Percentiles rank a stretch among this genome's conserved stretches.
These are phyloP conservation scores for Chrysanthemum lavandulifolium DNA, from an alignment of 129 eudicot species.

Conservation along the genomic window DNA sequence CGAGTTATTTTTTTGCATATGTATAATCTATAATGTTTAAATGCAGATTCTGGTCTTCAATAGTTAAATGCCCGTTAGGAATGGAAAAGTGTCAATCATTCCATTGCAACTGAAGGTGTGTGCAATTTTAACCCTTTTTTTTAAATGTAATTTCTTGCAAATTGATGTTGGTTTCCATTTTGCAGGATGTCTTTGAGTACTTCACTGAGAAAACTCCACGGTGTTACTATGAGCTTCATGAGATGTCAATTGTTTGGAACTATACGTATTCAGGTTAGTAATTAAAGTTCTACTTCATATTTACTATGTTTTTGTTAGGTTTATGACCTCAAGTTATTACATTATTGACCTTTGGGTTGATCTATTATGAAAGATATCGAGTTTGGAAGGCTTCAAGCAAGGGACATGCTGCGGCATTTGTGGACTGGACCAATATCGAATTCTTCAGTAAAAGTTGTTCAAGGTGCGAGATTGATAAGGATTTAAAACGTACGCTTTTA, in stretches of 20 bases:
- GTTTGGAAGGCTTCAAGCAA: constrained; percentile 90
- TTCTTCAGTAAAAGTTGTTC: constrained; percentile 89
- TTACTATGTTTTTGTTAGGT: background rate
- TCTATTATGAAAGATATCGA: constrained; percentile 50
- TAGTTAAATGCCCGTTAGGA: too few relatives aligned
- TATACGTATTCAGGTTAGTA: constrained; percentile 69
- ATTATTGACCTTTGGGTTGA: background rate
- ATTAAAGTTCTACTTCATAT: background rate
- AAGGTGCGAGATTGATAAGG: constrained; percentile 50
- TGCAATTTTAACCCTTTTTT: too few relatives aligned
- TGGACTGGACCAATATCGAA: constrained; percentile 95
- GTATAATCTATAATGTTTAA: background rate
- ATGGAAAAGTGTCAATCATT: too few relatives aligned
- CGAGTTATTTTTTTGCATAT: background rate
- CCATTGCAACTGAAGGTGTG: too few relatives aligned
- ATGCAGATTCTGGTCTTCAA: background rate
- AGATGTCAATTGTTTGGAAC: constrained; percentile 88
- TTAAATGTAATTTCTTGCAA: too few relatives aligned
- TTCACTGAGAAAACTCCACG: constrained; percentile 18
- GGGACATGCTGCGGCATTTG: constrained; percentile 83
- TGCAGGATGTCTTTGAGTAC: background rate
- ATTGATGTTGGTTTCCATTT: too few relatives aligned
- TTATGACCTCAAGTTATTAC: background rate
- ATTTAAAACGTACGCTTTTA: too few relatives aligned
- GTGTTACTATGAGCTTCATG: constrained; percentile 70